Evolutionary conservation across 345 rosid genomes (phyloP), one percentile per base, ranked within the genome.

Genomic region (Reutealis trisperma): DNA sequence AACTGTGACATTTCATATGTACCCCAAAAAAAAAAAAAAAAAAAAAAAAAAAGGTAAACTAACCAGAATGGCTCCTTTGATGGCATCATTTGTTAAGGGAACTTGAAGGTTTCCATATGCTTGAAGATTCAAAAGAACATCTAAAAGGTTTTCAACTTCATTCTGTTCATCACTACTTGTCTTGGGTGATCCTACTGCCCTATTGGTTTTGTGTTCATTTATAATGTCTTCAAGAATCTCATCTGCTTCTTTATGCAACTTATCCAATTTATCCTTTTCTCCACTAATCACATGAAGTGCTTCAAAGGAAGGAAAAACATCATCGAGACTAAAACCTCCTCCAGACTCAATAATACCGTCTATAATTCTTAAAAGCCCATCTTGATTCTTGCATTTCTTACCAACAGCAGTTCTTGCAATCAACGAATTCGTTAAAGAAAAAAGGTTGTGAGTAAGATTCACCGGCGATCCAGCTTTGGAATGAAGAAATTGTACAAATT

Each of bases 351-450:
- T 8, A 0, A 59, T 27, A 45, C 67, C 83, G 13, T 22, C 8
- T 4, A 59, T 27, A 4, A 54, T 6, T 0, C 49, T 5, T 4
- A 84, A 45, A 65, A 83, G 72, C 14, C 55, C 59, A 19, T 81
- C 83, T 47, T 84, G 83, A 16, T 71, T 79, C 7, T 68, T 76
- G 55, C 61, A 55, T 76, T 77, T 81, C 54, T 67, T 61, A 2
- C 84, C 87, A 59, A 86, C 75, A 3, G 79, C 75, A 5, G 80
- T 72, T 22, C 81, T 79, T 4, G 81, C 14, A 10, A 76, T 81
- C 13, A 80, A 76, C 5, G 44, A 71, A 37, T 72, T 73, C 2
- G 67, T 70, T 47, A 72, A 49, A 14, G 77, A 63, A 8, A 66
- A 67, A 5, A 83, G 6, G 11, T 59, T 14, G 27, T 70, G 30